A percentile compares a stretch with the other conserved stretches of the same genome.
Conservation (phyloP, 2,329 filamentous ascomycete species). For the Nemania diffusa region DNA sequence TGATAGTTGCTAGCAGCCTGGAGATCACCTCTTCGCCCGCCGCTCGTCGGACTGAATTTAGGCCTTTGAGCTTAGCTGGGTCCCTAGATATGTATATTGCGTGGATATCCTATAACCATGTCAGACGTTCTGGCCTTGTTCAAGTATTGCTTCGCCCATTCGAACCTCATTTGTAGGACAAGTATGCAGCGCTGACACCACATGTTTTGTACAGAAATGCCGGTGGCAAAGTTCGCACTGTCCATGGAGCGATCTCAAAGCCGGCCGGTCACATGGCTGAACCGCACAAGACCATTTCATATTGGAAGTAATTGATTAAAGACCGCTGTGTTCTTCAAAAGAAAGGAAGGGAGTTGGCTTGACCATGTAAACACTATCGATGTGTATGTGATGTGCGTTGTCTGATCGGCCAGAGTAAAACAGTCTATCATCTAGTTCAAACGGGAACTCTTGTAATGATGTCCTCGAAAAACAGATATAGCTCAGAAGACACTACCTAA, state of each 20-base stretch:
- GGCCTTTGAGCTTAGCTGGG: slow-evolving; percentile 22
- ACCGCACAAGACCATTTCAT: slow-evolving; percentile 32
- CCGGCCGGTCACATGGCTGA: slow-evolving; percentile 29
- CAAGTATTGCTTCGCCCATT: slow-evolving; percentile 22
- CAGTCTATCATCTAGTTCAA: no score
- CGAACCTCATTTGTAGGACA: slow-evolving; percentile 32
- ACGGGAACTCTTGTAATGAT: no score
- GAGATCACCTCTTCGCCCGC: slow-evolving; percentile 30
- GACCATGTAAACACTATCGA: slow-evolving; percentile 6
- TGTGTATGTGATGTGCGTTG: neutral
- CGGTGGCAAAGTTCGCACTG: slow-evolving; percentile 26
- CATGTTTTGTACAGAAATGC: slow-evolving; percentile 32
- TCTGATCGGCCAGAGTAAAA: no score
- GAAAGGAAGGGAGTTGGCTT: slow-evolving; percentile 10
- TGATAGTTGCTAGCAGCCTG: slow-evolving; percentile 29
- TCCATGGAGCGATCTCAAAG: slow-evolving; percentile 18
- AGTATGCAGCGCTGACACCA: slow-evolving; percentile 25
- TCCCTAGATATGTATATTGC: slow-evolving; percentile 28
- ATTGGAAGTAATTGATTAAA: slow-evolving; percentile 4
- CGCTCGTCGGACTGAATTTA: slow-evolving; percentile 24
- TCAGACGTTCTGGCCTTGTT: slow-evolving; percentile 24
- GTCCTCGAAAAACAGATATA: no score
- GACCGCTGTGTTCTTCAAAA: slow-evolving; percentile 12
- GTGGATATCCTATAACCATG: slow-evolving; percentile 29
- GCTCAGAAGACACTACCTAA: no score